Evolutionary conservation across 441 rosid genomes (phyloP).

Genomic region (Gossypium laxum): DNA sequence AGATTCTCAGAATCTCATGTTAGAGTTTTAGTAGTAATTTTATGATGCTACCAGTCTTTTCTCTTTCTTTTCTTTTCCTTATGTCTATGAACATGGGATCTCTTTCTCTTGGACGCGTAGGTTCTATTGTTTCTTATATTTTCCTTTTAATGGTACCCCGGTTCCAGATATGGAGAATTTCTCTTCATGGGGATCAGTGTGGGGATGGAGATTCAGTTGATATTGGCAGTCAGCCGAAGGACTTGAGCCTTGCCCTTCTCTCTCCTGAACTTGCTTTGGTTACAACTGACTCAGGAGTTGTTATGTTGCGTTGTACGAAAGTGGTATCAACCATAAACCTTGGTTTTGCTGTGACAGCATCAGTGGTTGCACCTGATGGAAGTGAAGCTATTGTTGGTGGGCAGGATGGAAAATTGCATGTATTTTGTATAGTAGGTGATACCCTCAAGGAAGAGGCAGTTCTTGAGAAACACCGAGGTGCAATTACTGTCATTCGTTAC

Average conservation of each 20-base stretch:
- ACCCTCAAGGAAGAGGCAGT: slow-evolving; percentile 64
- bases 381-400: slow-evolving; percentile 75
- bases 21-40: background rate
- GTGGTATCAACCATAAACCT: slow-evolving; percentile 61
- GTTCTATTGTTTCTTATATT: slow-evolving; percentile 5
- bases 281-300: slow-evolving; percentile 68
- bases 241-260: slow-evolving; percentile 60
- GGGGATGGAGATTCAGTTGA: slow-evolving; percentile 54
- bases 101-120: background rate
- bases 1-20: background rate
- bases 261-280: slow-evolving; percentile 61
- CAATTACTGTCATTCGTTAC: slow-evolving; percentile 66
- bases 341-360: slow-evolving; percentile 71
- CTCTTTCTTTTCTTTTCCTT: background rate
- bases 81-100: background rate
- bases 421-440: slow-evolving; percentile 59
- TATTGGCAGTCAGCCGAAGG: slow-evolving; percentile 78
- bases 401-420: slow-evolving; percentile 69
- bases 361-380: slow-evolving; percentile 79
- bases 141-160: slow-evolving; percentile 14
- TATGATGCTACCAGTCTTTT: background rate
- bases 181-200: slow-evolving; percentile 56
- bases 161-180: slow-evolving; percentile 59
- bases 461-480: slow-evolving; percentile 83
- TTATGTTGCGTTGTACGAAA: slow-evolving; percentile 53